Percentiles rank a stretch among this genome's conserved stretches.
Conservation (phyloP, 2,329 filamentous ascomycete species). For the Knoxdaviesia capensis region DNA sequence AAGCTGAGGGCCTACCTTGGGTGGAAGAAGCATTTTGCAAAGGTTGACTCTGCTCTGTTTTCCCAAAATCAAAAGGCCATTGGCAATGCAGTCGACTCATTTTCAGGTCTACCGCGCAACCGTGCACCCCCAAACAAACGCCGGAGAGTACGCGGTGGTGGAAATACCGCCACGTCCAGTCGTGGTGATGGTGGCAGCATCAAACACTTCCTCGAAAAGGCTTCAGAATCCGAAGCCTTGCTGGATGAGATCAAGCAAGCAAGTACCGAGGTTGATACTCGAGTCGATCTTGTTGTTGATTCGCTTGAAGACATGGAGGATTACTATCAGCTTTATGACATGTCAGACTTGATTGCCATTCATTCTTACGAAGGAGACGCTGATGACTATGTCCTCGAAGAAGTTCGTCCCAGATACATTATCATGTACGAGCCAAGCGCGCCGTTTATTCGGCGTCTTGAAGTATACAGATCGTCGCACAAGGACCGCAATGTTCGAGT, state of each 20-base stretch:
- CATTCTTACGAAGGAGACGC: constrained; percentile 92
- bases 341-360: constrained; percentile 70
- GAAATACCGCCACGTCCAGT: constrained; percentile 13
- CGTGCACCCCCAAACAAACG: constrained; percentile 66
- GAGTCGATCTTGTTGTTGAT: constrained; percentile 54
- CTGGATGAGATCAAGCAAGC: too few species aligned
- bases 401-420: constrained; percentile 80
- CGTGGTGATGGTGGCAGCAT: constrained; percentile 41
- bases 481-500: constrained; percentile 73
- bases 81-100: constrained; percentile 37
- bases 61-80: constrained; percentile 61
- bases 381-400: constrained; percentile 91
- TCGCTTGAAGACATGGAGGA: constrained; percentile 81
- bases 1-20: constrained; percentile 69
- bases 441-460: constrained; percentile 80
- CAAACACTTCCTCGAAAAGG: constrained; percentile 61
- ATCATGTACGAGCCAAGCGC: constrained; percentile 98
- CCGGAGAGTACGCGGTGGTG: constrained; percentile 65
- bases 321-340: constrained; percentile 79
- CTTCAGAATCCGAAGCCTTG: constrained; percentile 12
- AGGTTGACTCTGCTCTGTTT: constrained; percentile 62
- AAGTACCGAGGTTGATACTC: constrained; percentile 42
- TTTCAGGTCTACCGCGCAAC: constrained; percentile 7
- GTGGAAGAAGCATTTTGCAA: constrained; percentile 81
- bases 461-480: constrained; percentile 91